Conservation (phyloP, 495 filamentous ascomycete species). For the Tuber indicum region DNA sequence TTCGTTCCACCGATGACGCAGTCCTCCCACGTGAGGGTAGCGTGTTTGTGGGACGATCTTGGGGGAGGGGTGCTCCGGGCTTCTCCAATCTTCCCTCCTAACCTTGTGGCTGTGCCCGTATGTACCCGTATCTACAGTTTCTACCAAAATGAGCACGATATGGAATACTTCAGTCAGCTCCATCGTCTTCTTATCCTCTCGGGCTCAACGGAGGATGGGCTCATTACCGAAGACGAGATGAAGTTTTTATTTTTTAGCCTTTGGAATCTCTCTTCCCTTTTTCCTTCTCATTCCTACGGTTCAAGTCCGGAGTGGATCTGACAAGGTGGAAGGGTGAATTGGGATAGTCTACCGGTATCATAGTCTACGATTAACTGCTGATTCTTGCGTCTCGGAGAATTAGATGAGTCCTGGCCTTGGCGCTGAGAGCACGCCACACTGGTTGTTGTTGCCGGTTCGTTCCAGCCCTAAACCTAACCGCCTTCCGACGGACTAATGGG, state of each 20-base stretch:
- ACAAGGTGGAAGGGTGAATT: not conserved
- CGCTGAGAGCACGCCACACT: not conserved
- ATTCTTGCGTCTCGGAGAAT: not conserved
- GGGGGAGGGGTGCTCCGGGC: not conserved
- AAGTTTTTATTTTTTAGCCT: not conserved
- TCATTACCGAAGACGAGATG: constrained; percentile 11
- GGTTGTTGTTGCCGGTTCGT: not conserved
- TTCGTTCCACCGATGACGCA: not conserved
- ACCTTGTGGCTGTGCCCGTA: not conserved
- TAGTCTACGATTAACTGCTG: not conserved
- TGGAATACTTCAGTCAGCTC: not conserved
- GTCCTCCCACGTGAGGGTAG: not conserved
- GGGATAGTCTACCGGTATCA: not conserved
- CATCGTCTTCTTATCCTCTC: not conserved
- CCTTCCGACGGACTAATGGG: not conserved
- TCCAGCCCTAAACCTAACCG: not conserved
- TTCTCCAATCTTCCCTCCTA: not conserved
- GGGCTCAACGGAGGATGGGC: not conserved
- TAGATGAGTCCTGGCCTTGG: not conserved
- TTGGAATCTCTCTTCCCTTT: not conserved
- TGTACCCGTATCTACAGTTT: not conserved
- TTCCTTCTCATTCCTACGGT: not conserved
- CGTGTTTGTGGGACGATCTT: not conserved
- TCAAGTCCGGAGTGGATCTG: not conserved
- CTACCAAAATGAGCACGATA: not conserved